phyloP scores from a whole-genome alignment of 1,139 yeast genomes.

The Yamadazyma triangularis region DNA sequence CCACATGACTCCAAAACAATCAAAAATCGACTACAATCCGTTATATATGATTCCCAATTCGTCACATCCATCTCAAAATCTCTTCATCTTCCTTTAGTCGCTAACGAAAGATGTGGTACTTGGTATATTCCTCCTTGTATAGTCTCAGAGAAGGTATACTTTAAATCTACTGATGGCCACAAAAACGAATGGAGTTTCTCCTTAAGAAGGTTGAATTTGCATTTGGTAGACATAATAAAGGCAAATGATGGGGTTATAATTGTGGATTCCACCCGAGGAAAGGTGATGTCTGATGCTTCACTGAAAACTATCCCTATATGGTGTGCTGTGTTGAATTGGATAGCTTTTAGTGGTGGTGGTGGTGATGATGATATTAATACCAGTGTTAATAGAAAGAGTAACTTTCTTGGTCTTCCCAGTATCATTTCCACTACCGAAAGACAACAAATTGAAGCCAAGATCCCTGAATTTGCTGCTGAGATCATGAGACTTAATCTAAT shows the following conservation, averaged over 20 bases:
- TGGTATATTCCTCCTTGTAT: slow-evolving; percentile 65
- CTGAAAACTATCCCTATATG: slow-evolving; percentile 87
- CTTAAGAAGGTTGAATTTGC: slow-evolving; percentile 66
- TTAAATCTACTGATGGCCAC: slow-evolving; percentile 92
- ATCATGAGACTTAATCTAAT: slow-evolving; percentile 38
- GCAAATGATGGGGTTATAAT: slow-evolving; percentile 47
- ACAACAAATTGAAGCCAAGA: slow-evolving; percentile 41
- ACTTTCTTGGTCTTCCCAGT: slow-evolving; percentile 38
- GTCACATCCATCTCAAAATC: slow-evolving; percentile 14
- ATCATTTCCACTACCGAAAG: slow-evolving; percentile 59
- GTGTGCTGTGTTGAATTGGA: slow-evolving; percentile 73
- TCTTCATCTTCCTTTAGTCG: slow-evolving; percentile 40
- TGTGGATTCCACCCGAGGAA: slow-evolving; percentile 89
- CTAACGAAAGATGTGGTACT: slow-evolving; percentile 83
- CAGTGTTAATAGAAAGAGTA: too few species aligned
- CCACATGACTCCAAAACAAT: slow-evolving; percentile 57
- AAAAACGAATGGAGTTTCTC: slow-evolving; percentile 77
- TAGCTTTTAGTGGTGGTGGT: slow-evolving; percentile 45
- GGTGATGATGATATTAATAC: too few species aligned
- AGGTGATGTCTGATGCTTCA: slow-evolving; percentile 78
- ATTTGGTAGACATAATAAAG: slow-evolving; percentile 49
- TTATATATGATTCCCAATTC: slow-evolving; percentile 51
- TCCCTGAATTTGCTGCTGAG: slow-evolving; percentile 48
- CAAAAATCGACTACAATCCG: slow-evolving; percentile 66
- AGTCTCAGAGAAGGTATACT: slow-evolving; percentile 53